Percentiles rank a stretch among this genome's conserved stretches.
These are phyloP conservation scores for Stemphylium beticola DNA, from an alignment of 2,329 filamentous ascomycete genomes.

Conservation along the genomic window DNA sequence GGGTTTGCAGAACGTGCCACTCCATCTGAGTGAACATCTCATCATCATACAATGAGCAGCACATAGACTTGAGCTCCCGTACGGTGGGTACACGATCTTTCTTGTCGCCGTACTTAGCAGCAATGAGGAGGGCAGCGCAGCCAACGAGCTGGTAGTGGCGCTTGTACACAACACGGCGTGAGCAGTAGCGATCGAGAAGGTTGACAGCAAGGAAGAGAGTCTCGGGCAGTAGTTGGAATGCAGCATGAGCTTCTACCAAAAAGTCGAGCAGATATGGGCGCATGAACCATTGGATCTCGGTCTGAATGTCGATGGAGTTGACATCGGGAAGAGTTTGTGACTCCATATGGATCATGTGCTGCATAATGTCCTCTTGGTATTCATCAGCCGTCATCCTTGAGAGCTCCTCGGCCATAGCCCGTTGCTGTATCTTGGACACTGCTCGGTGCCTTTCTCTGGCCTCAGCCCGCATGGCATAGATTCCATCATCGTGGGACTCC, in stretches of 20 bases:
- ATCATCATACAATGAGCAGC: slow-evolving; percentile 95
- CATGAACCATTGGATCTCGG: slow-evolving; percentile 99
- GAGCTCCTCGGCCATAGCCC: slow-evolving; percentile 86
- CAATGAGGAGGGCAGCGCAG: slow-evolving; percentile 93
- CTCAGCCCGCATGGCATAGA: slow-evolving; percentile 65
- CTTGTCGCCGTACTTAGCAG: slow-evolving; percentile 97
- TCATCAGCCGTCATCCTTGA: slow-evolving; percentile 85
- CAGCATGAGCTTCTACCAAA: slow-evolving; percentile 93
- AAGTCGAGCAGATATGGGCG: slow-evolving; percentile 97
- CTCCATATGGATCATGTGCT: slow-evolving; percentile 97
- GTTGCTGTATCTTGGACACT: slow-evolving; percentile 81
- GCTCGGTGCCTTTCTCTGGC: slow-evolving; percentile 78
- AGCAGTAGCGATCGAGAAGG: slow-evolving; percentile 96
- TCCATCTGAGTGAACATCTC: slow-evolving; percentile 99
- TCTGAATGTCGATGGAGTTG: slow-evolving; percentile 97
- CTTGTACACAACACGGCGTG: slow-evolving; percentile 96
- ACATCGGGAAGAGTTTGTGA: slow-evolving; percentile 92
- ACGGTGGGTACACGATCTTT: slow-evolving; percentile 99
- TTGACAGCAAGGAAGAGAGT: slow-evolving; percentile 97
- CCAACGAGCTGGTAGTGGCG: slow-evolving; percentile 98
- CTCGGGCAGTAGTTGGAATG: slow-evolving; percentile 91
- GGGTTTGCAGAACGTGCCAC: slow-evolving; percentile 97
- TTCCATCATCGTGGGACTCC: slow-evolving; percentile 63
- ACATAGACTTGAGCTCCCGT: slow-evolving; percentile 97
- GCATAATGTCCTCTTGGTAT: slow-evolving; percentile 91